These are phyloP conservation scores for Lentinus brumalis DNA, from an alignment of 768 basidiomycete species.

Conservation along the genomic window DNA sequence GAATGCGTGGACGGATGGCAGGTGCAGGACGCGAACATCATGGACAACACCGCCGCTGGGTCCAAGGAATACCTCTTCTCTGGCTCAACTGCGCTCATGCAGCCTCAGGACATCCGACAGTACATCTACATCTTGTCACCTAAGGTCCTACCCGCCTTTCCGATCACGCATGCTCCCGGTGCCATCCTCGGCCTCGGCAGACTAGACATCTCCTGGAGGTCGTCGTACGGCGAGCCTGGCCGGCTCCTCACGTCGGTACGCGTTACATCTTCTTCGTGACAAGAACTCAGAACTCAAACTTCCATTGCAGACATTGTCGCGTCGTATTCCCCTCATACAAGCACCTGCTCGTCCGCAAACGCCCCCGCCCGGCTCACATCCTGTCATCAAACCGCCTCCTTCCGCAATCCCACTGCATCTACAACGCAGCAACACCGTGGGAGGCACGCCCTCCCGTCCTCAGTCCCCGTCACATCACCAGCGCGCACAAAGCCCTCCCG, in stretches of 20 bases:
- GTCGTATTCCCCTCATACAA: conserved; percentile 65
- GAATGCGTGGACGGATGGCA: conserved; percentile 72
- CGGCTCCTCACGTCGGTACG: conserved; percentile 79
- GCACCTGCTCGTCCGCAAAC: conserved; percentile 38
- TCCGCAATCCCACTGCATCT: conserved; percentile 80
- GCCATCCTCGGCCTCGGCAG: conserved; percentile 78
- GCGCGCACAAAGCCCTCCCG: conserved; percentile 61
- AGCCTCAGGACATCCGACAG: conserved; percentile 84
- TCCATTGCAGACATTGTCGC: conserved; percentile 62
- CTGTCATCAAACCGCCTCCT: conserved; percentile 44
- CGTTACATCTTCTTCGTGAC: background rate
- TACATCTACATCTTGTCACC: conserved; percentile 84
- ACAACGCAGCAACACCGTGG: conserved; percentile 52
- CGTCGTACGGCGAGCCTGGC: conserved; percentile 83
- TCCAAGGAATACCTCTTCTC: conserved; percentile 42
- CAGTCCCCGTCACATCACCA: conserved; percentile 58
- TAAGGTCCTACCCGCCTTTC: conserved; percentile 42
- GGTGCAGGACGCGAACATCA: conserved; percentile 54
- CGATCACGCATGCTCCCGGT: conserved; percentile 62
- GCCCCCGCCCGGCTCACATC: conserved; percentile 23
- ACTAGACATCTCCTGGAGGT: conserved; percentile 87
- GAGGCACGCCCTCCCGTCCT: conserved; percentile 48
- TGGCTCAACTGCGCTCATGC: conserved; percentile 68
- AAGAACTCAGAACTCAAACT: background rate
- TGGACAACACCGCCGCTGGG: conserved; percentile 23